These are phyloP conservation scores for Thalassiosira sp. DNA, from an alignment of 352 stramenopile species.

Conservation along the genomic window DNA sequence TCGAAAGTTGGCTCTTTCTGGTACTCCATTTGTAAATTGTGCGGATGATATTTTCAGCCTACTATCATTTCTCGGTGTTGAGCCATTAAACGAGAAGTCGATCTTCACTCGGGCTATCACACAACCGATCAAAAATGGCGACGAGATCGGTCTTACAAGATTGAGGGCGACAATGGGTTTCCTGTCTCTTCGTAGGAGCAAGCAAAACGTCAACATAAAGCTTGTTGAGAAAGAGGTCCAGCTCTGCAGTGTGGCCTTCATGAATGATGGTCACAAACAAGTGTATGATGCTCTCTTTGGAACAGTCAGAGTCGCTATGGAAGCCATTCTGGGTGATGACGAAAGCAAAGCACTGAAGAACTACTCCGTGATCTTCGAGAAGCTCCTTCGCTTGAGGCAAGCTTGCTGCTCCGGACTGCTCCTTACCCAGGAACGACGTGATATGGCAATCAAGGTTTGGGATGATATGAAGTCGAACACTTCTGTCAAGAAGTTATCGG, in stretches of 20 bases:
- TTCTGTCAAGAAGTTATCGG: constrained; percentile 45
- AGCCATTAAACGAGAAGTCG: constrained; percentile 73
- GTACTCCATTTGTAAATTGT: constrained; percentile 89
- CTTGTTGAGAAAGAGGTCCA: constrained; percentile 81
- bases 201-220: constrained; percentile 65
- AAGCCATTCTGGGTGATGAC: constrained; percentile 53
- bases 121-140: constrained; percentile 65
- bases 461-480: constrained; percentile 44
- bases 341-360: constrained; percentile 36
- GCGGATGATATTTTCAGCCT: constrained; percentile 87
- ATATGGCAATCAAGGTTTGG: constrained; percentile 53
- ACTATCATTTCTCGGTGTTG: constrained; percentile 86
- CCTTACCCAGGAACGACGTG: constrained; percentile 58
- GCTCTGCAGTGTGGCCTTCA: constrained; percentile 83
- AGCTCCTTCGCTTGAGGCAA: constrained; percentile 87
- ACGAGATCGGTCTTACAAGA: constrained; percentile 69
- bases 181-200: constrained; percentile 87
- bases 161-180: constrained; percentile 84
- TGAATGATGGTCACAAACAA: constrained; percentile 83
- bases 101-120: constrained; percentile 62
- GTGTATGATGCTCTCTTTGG: constrained; percentile 85
- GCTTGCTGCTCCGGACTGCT: constrained; percentile 84
- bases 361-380: constrained; percentile 84
- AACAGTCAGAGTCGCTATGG: constrained; percentile 80
- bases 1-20: constrained; percentile 88